These are phyloP conservation scores for Alternaria angustiovoidea DNA, from an alignment of 2,329 filamentous ascomycete genomes.

Conservation along the genomic window DNA sequence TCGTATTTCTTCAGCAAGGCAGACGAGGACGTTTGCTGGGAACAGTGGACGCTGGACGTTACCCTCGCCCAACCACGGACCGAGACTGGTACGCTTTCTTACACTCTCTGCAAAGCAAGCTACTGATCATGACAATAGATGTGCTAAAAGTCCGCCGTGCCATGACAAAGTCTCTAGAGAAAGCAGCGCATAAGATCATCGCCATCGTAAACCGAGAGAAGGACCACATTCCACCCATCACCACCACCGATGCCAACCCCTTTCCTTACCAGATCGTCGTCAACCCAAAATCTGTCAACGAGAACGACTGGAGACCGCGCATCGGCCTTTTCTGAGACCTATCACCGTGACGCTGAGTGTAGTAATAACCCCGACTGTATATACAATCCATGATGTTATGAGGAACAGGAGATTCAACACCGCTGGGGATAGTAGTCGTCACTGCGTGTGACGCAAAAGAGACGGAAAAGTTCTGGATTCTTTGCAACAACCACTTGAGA, in stretches of 20 bases:
- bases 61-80: constrained; percentile 90
- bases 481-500: constrained; percentile 5
- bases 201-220: constrained; percentile 87
- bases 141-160: constrained; percentile 86
- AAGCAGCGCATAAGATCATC: constrained; percentile 89
- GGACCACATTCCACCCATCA: constrained; percentile 96
- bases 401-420: constrained; percentile 37
- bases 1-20: constrained; percentile 72
- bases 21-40: constrained; percentile 97
- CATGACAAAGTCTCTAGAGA: constrained; percentile 88
- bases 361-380: constrained; percentile 24
- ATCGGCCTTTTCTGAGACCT: constrained; percentile 64
- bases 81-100: constrained; percentile 73
- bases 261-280: constrained; percentile 94
- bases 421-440: constrained; percentile 12
- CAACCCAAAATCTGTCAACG: constrained; percentile 73
- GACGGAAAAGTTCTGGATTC: constrained; percentile 27
- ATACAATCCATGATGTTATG: constrained; percentile 23
- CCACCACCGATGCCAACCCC: constrained; percentile 87
- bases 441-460: constrained; percentile 21
- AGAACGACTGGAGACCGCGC: constrained; percentile 75
- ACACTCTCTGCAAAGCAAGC: not conserved
- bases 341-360: not conserved
- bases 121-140: constrained; percentile 63
- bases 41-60: constrained; percentile 92